phyloP scores from a whole-genome alignment of 129 eudicot genomes.

The Daucus carota region DNA sequence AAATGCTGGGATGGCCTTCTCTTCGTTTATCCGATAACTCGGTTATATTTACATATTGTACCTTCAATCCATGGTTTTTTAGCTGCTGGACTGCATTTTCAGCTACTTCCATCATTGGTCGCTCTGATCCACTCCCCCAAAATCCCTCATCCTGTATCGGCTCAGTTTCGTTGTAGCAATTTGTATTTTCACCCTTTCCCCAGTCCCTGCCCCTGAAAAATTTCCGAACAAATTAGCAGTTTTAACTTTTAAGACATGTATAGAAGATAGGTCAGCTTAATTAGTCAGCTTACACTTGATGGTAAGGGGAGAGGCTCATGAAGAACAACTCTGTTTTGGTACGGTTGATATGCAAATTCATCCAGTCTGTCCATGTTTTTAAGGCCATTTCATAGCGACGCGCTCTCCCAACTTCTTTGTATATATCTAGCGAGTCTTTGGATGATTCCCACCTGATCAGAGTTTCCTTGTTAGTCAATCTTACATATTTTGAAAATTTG shows the following conservation, averaged over 20 bases:
- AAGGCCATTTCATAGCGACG: constrained; percentile 40
- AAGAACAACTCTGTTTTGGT: constrained; percentile 35
- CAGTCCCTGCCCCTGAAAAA: constrained; percentile 29
- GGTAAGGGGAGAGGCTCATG: constrained; percentile 39
- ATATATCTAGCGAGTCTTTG: constrained; percentile 17
- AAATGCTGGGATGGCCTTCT: constrained; percentile 37
- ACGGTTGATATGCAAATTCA: constrained; percentile 24
- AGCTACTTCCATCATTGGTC: constrained; percentile 16
- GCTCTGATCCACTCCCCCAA: constrained; percentile 16
- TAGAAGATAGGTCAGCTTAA: background rate
- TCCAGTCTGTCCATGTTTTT: constrained; percentile 53
- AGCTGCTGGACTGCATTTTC: constrained; percentile 19
- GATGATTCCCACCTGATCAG: constrained; percentile 17
- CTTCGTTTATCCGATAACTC: constrained; percentile 31
- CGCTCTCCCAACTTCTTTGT: constrained; percentile 20
- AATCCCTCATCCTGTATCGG: constrained; percentile 29
- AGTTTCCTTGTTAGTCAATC: background rate
- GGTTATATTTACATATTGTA: constrained; percentile 31
- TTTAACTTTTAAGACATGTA: background rate
- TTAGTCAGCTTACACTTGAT: constrained; percentile 15
- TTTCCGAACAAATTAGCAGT: background rate
- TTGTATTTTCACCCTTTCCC: constrained; percentile 15
- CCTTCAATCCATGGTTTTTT: constrained; percentile 14
- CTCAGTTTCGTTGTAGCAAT: constrained; percentile 40
- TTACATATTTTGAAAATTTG: background rate